phyloP scores from a whole-genome alignment of 768 basidiomycete genomes.

The Mycena filopes region DNA sequence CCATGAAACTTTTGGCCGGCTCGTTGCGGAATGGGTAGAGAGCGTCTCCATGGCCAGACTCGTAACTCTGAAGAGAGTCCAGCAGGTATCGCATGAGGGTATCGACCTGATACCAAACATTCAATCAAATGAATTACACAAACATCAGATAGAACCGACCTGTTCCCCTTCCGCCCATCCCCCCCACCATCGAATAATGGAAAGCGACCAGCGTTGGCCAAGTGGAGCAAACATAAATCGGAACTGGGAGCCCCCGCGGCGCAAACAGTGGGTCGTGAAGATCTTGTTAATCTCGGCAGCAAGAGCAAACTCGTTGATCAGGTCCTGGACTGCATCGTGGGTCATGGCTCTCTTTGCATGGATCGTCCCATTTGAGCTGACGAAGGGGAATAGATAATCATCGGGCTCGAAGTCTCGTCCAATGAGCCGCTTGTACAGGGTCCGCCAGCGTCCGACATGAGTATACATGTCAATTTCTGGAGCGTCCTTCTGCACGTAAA shows the following conservation, averaged over 20 bases:
- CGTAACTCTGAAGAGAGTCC: constrained; percentile 44
- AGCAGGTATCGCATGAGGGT: constrained; percentile 49
- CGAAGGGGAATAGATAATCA: constrained; percentile 42
- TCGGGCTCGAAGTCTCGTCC: constrained; percentile 35
- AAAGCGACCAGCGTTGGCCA: constrained; percentile 49
- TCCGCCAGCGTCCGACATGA: constrained; percentile 40
- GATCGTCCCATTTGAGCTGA: constrained; percentile 40
- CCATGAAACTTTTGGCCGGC: constrained; percentile 39
- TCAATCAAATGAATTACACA: background rate
- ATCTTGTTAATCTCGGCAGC: constrained; percentile 37
- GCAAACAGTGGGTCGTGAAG: constrained; percentile 49
- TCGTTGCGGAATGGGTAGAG: constrained; percentile 39
- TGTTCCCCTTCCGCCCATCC: constrained; percentile 53
- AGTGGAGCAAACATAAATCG: constrained; percentile 50
- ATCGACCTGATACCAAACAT: constrained; percentile 38
- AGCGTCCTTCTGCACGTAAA: constrained; percentile 45
- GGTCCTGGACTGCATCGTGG: constrained; percentile 41
- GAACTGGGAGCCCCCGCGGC: constrained; percentile 51
- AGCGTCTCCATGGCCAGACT: constrained; percentile 42
- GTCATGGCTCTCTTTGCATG: constrained; percentile 38
- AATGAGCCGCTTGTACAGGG: constrained; percentile 33
- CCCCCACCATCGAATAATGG: constrained; percentile 52
- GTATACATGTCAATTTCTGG: constrained; percentile 43
- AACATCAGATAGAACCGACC: constrained; percentile 33
- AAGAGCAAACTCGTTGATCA: constrained; percentile 41